Percentiles rank a stretch among this genome's conserved stretches.
These are phyloP conservation scores for Phytopythium oedochilum DNA, from an alignment of 352 stramenopile species.

Conservation along the genomic window DNA sequence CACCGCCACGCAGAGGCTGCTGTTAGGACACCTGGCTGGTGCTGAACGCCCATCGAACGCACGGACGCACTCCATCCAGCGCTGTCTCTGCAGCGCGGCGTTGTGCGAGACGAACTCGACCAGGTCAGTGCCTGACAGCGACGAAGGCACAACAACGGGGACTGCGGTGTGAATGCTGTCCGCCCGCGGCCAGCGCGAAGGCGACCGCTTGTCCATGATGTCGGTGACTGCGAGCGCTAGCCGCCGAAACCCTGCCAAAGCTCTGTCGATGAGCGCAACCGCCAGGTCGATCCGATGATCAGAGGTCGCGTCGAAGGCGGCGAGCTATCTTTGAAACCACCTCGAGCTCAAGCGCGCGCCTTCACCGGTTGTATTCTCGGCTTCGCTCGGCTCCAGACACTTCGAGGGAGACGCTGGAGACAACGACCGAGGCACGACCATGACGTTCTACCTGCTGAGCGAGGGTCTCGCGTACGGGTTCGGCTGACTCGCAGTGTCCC, in stretches of 20 bases:
- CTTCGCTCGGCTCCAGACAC: not conserved
- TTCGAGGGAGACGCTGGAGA: not conserved
- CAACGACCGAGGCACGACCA: conserved; percentile 7
- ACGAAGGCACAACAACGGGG: not conserved
- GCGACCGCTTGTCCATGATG: not conserved
- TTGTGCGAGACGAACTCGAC: conserved; percentile 47
- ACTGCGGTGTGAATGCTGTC: not conserved
- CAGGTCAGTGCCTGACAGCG: conserved; percentile 37
- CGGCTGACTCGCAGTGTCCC: not conserved
- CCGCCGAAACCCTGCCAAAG: too few species aligned
- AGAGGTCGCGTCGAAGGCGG: not conserved
- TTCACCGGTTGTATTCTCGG: not conserved
- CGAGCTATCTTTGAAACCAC: not conserved
- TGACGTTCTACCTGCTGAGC: conserved; percentile 73
- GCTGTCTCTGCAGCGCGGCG: conserved; percentile 36
- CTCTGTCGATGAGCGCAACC: not conserved
- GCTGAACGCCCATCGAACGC: not conserved
- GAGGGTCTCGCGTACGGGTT: conserved; percentile 56
- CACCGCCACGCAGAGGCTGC: not conserved
- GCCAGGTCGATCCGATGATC: too few species aligned
- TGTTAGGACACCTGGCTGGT: not conserved
- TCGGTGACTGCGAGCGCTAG: not conserved
- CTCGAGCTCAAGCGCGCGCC: too few species aligned
- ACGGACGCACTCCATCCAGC: conserved; percentile 47
- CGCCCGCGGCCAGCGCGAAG: not conserved